phyloP scores from a whole-genome alignment of 169 alveolate genomes.

The Plasmodium cynomolgi region DNA sequence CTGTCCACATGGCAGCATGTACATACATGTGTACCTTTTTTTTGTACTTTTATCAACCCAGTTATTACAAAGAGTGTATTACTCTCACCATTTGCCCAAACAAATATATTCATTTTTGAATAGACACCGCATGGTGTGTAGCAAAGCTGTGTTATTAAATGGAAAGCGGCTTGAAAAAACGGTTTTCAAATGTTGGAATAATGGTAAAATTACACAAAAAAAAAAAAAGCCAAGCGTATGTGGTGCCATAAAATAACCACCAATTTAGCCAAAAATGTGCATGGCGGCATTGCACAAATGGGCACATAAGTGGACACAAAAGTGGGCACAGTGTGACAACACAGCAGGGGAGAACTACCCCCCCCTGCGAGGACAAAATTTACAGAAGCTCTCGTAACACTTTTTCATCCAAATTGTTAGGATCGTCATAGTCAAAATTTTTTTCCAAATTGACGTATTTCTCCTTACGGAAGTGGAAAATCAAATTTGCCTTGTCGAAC shows the following conservation, averaged over 20 bases:
- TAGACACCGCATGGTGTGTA: not conserved
- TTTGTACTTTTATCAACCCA: conserved; percentile 1
- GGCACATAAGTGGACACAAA: not conserved
- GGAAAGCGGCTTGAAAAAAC: not conserved
- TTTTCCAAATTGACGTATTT: conserved; percentile 56
- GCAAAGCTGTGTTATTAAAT: not conserved
- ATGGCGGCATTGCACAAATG: not conserved
- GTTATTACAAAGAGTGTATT: not conserved
- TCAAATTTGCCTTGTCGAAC: conserved; percentile 45
- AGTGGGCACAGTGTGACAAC: not conserved
- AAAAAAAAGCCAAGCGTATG: not conserved
- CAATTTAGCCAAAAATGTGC: not conserved
- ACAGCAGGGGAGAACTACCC: not conserved
- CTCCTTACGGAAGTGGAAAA: conserved; percentile 54
- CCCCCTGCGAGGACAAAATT: not conserved
- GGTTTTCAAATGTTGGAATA: not conserved
- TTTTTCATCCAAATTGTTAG: conserved; percentile 7
- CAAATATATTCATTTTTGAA: not conserved
- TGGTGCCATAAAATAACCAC: not conserved
- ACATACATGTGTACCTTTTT: not conserved
- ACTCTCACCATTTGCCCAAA: not conserved
- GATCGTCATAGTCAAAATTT: conserved; percentile 67
- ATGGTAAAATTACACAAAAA: not conserved
- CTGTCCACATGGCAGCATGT: not conserved
- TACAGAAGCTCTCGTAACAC: conserved; percentile 31